Evolutionary conservation across 805 yeast species (phyloP).

Genomic region (Kuraishia borneana): DNA sequence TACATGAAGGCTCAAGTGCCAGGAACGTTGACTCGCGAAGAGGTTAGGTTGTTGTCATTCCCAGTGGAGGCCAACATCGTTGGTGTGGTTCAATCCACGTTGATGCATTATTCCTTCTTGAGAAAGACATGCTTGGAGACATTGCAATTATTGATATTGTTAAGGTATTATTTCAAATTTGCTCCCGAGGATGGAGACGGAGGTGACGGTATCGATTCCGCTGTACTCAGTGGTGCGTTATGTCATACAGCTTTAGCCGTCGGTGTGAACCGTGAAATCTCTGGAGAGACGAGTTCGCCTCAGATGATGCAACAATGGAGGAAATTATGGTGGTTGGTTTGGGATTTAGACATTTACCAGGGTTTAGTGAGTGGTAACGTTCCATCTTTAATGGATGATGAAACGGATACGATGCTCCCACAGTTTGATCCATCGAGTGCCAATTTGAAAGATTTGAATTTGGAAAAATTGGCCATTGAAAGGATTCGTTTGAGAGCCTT

Average conservation of each 20-base stretch:
- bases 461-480: slow-evolving; percentile 10
- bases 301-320: slow-evolving; percentile 12
- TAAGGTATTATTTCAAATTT: slow-evolving; percentile 26
- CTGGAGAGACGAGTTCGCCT: slow-evolving; percentile 3
- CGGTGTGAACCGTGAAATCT: slow-evolving; percentile 33
- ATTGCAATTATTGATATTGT: slow-evolving; percentile 28
- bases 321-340: slow-evolving; percentile 16
- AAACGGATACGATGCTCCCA: slow-evolving; percentile 7
- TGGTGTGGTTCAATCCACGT: slow-evolving; percentile 24
- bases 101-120: slow-evolving; percentile 26
- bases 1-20: slow-evolving; percentile 7
- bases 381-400: slow-evolving; percentile 9
- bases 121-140: slow-evolving; percentile 28
- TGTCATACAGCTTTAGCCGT: slow-evolving; percentile 28
- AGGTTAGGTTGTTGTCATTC: slow-evolving; percentile 15
- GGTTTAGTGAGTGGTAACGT: slow-evolving; percentile 12
- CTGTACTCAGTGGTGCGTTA: slow-evolving; percentile 23
- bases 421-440: slow-evolving; percentile 7
- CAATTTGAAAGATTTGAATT: slow-evolving; percentile 7
- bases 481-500: slow-evolving; percentile 9
- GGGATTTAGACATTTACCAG: slow-evolving; percentile 13
- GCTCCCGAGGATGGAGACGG: slow-evolving; percentile 45
- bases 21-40: slow-evolving; percentile 6
- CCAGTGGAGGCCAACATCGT: slow-evolving; percentile 29
- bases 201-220: slow-evolving; percentile 27